Evolutionary conservation across 169 alveolate genomes (phyloP), one percentile per base, ranked within the genome.

Genomic region (Babesia gibsoni): DNA sequence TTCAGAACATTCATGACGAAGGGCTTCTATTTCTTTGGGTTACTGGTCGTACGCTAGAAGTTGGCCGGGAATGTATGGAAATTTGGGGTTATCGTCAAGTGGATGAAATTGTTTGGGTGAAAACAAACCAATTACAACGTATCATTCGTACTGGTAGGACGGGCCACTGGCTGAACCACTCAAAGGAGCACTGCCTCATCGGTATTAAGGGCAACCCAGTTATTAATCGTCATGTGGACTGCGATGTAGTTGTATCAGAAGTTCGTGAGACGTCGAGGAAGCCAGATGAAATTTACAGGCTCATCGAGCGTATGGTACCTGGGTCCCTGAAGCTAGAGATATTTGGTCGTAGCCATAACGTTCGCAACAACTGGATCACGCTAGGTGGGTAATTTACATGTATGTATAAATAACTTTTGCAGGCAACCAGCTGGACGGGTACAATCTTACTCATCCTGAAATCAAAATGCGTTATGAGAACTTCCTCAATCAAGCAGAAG

Each of bases 111-210:
- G 92, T 96, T 9, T 96, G 99, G 99, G 95, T 96, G 25, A 96
- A 96, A 83, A 94, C 96, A 43, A 96, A 96, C 74, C 95, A 96
- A 88, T 88, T 94, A 50, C 96, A 94, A 70, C 90, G 98, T 66
- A 84, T 96, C 67, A 94, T 94, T 18, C 86, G 99, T 73, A 94
- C 98, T 14, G 99, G 99, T 12, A 90, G 98, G 50, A 96, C 98
- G 20, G 99, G 99, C 2, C 99, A 96, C 87, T 96, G 99, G 98
- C 48, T 96, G 27, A 96, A 96, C 91, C 99, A 96, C 81, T 89
- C 96, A 46, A 96, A 96, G 84, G 98, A 92, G 58, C 96, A 92
- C 83, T 91, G 96, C 39, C 82, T 91, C n/a, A 91, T 91, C 63
- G 98, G 98, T 12, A 77, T 86, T 5, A 92, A 93, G 72, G 95